Evolutionary conservation across 2,329 filamentous ascomycete genomes (phyloP), one percentile per base, ranked within the genome.

Genomic region (Fusarium nematophilum): DNA sequence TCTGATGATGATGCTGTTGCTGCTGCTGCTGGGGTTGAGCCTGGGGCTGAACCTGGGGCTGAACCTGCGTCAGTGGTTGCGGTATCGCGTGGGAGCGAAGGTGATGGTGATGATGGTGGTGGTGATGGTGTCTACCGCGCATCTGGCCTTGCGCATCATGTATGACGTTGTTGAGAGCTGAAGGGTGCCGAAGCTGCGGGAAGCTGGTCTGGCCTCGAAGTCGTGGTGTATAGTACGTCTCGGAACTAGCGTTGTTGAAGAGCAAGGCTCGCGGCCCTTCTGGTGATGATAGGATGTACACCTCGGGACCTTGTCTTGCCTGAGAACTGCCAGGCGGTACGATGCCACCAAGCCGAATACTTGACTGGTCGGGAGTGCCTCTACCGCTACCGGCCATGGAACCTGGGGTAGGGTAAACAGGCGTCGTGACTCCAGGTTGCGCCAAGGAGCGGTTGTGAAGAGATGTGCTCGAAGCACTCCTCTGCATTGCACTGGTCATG

Each of bases 271-370:
- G 81, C 1, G 86, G 86, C 1, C 86, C 86, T 34, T 79, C 78
- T 1, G 86, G 85, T 0, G 86, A 88, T 13, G 81, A 84, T 6
- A 89, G 69, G 18, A 89, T 82, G 62, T 88, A 89, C 2, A 88
- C 83, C 54, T 85, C 81, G 0, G 81, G 76, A 2, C 69, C 72
- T 18, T 74, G 74, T 26, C 69, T 50, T 42, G 69, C 8, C 25
- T 62, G 62, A n/a, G 43, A 40, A 36, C 10, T 62, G 33, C 48
- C 61, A 29, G 42, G 46, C 2, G 15, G 42, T 44, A 25, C 34
- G 21, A 42, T 44, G 65, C 68, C 21, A 69, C 64, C 63, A 15
- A 75, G 71, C 62, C 79, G 75, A 13, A 53, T 49, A 4, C 65
- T 64, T 1, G 38, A 40, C 9, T 69, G 71, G 57, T 84, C 81